phyloP scores from a whole-genome alignment of 169 alveolate genomes.

The Cryptosporidium muris region DNA sequence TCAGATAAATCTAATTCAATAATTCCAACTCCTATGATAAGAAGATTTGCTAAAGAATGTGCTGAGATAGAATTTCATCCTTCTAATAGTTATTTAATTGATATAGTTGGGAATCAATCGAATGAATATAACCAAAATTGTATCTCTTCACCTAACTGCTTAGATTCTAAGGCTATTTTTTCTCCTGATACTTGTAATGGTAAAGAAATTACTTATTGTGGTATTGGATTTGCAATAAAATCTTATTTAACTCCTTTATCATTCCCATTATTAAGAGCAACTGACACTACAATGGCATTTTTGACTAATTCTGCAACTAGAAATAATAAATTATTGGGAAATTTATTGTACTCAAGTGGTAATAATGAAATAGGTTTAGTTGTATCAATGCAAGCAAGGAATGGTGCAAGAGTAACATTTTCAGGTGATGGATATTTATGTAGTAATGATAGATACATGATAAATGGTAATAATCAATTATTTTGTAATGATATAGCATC shows the following conservation, averaged over 20 bases:
- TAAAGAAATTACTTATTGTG: slow-evolving; percentile 28
- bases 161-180: slow-evolving; percentile 44
- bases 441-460: slow-evolving; percentile 8
- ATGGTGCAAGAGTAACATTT: slow-evolving; percentile 51
- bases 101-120: slow-evolving; percentile 2
- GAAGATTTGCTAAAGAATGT: slow-evolving; percentile 45
- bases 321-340: slow-evolving; percentile 14
- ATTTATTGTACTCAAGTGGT: slow-evolving; percentile 22
- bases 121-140: background rate
- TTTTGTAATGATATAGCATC: slow-evolving; percentile 28
- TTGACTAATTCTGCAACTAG: slow-evolving; percentile 4
- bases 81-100: slow-evolving; percentile 17
- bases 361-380: slow-evolving; percentile 59
- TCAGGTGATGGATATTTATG: slow-evolving; percentile 53
- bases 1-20: slow-evolving; percentile 7
- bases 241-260: slow-evolving; percentile 13
- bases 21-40: slow-evolving; percentile 3
- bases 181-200: slow-evolving; percentile 23
- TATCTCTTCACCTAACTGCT: slow-evolving; percentile 22
- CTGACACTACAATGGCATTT: slow-evolving; percentile 35
- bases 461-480: background rate
- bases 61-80: slow-evolving; percentile 58
- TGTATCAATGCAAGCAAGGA: slow-evolving; percentile 57
- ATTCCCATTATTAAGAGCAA: slow-evolving; percentile 39
- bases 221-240: slow-evolving; percentile 28